Evolutionary conservation across 2,329 filamentous ascomycete genomes (phyloP).

Genomic region (Colletotrichum sp.): DNA sequence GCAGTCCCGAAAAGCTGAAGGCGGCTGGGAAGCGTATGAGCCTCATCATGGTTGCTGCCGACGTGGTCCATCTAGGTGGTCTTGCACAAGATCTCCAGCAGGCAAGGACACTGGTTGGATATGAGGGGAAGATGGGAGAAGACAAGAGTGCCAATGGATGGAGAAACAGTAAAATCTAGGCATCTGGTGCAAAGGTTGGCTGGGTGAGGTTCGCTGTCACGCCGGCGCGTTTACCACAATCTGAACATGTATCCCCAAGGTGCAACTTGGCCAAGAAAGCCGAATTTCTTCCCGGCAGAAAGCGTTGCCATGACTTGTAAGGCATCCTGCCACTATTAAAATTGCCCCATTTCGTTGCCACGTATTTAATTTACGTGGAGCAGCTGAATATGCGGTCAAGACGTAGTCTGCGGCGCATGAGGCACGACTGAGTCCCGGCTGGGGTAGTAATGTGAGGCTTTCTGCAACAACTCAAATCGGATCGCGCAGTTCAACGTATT

Average conservation of each 20-base stretch:
- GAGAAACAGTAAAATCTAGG: neutral
- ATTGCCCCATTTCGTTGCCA: neutral
- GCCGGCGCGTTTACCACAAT: neutral
- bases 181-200: neutral
- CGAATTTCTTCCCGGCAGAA: neutral
- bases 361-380: neutral
- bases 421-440: neutral
- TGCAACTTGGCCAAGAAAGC: neutral
- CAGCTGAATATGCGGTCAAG: neutral
- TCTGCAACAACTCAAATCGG: neutral
- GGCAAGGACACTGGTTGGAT: neutral
- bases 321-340: neutral
- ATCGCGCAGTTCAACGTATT: neutral
- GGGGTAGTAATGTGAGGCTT: neutral
- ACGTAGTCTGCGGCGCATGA: neutral
- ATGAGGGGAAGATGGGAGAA: neutral
- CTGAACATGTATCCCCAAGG: neutral
- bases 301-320: neutral
- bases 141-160: neutral
- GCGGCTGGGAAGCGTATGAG: constrained; percentile 29
- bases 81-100: constrained; percentile 25
- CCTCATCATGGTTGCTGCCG: constrained; percentile 25
- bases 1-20: constrained; percentile 26
- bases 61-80: constrained; percentile 25
- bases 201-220: neutral